Base-by-base conservation (phyloP, 345 rosid genomes). In the Toxicodendron radicans region DNA sequence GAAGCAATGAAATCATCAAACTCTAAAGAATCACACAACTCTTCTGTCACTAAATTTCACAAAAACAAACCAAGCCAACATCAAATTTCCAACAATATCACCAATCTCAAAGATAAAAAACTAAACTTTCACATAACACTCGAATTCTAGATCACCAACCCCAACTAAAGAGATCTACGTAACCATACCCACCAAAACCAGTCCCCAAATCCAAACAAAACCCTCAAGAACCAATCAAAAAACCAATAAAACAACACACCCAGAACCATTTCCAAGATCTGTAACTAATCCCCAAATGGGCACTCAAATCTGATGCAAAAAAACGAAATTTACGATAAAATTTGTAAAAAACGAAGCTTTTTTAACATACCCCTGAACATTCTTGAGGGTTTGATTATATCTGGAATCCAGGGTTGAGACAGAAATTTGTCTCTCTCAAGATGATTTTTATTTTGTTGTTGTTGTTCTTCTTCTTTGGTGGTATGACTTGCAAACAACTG, bases 341-440 rank as follows among this genome's bases (percentile, higher is more conserved):
- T 5, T 43, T 43, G 58, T 64, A 24, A 59, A 11, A 62, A 23
- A 45, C n/a, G 71, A 10, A 49, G 43, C 16, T 0, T 14, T 24
- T 12, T 52, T 5, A 3, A 45, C 66, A 48, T 81, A 92, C 99
- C 95, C 97, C 62, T 92, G 97, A 66, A 95, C 97, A 81, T 89
- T 95, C 66, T 88, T 91, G 75, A 95, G 95, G 41, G 97, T 92
- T 53, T 90, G 99, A 75, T 87, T 91, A 89, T 92, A 89, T 81
- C 97, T 83, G 46, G 99, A 90, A 84, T 91, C 97, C 62, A 86
- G 75, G 72, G 85, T 90, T 38, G 88, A 73, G 21, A 71, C 73
- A 17, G 74, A 12, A 66, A 17, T 10, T 18, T 71, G 17, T 85
- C 88, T 66, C 77, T 82, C 77, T 79, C 75, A 14, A 33, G 69